Conservation (phyloP, 208 protist genomes). For the Wallacemonas sp. region DNA sequence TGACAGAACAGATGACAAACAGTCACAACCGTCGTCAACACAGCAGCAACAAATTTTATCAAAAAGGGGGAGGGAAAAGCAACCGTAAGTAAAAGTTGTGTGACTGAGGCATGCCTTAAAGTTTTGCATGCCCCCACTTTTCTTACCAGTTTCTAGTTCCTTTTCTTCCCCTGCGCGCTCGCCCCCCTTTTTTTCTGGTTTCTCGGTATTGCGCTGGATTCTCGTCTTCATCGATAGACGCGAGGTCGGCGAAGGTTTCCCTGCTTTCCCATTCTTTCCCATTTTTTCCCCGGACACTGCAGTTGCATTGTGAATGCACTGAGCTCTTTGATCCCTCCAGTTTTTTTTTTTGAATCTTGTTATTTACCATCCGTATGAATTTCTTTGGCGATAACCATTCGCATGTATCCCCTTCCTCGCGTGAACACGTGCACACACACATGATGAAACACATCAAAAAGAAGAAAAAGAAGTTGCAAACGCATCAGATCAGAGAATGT, state of each 20-base stretch:
- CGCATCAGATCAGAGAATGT: too few species aligned
- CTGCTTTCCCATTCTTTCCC: conserved; percentile 2
- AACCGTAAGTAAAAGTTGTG: too few species aligned
- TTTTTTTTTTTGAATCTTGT: conserved; percentile 1
- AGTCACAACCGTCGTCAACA: not conserved
- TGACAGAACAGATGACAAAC: not conserved
- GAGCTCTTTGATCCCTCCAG: not conserved
- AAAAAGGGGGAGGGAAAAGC: too few species aligned
- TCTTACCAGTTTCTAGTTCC: not conserved
- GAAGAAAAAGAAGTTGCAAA: too few species aligned
- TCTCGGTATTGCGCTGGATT: not conserved
- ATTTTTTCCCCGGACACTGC: not conserved
- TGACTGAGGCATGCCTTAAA: too few species aligned
- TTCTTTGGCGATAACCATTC: conserved; percentile 7
- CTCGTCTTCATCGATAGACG: not conserved
- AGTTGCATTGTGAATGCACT: not conserved
- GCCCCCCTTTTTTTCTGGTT: not conserved
- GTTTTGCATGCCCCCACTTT: too few species aligned
- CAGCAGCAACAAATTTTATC: too few species aligned
- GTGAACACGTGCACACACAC: not conserved
- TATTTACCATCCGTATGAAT: not conserved
- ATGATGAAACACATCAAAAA: too few species aligned
- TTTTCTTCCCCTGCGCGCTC: not conserved
- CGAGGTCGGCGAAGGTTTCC: not conserved
- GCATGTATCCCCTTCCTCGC: not conserved